Evolutionary conservation across 768 basidiomycete genomes (phyloP), one percentile per base, ranked within the genome.

Genomic region (Postia placenta): DNA sequence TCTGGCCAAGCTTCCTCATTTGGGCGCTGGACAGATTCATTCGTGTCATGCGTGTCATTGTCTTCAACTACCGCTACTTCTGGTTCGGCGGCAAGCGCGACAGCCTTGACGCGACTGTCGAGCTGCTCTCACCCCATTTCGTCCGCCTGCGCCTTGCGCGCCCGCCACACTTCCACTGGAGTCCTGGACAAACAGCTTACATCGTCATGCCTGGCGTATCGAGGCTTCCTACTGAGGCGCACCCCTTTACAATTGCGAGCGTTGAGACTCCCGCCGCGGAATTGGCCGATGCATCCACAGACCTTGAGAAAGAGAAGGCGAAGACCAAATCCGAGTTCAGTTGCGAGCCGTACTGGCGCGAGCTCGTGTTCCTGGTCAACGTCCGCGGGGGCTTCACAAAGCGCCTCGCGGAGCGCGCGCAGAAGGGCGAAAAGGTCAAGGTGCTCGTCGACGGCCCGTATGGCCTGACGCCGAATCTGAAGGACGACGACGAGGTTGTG

Each of bases 371-470:
- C 63, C 63, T 87, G 42, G 65, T 86, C 51, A 73, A 80, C 15
- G 79, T 79, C 15, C 68, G 75, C 30, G 64, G 69, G 15, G 85
- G 86, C 0, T 80, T 85, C 59, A 87, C 85, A 3, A 70, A 69
- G 55, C 68, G 72, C 0, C 64, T 83, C 14, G 59, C 63, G 38
- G 58, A 71, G 2, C 41, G 61, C 47, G 73, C 69, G 2, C 49
- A 45, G 15, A 59, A 48, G 23, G 63, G 64, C 2, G 54, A 58
- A 40, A 60, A 60, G 15, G 63, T 78, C 33, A 70, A 70, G 25
- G 72, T 78, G 11, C 70, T 79, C 33, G 54, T 87, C 1, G 84
- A 85, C 30, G 81, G 81, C 2, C 81, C 81, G 6, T 83, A 82
- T 49, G 74, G 80, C 4, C 55, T 59, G 0, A 67, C 73, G 0